Conservation (phyloP, 352 stramenopile genomes). For the Thalassiosira hispida region DNA sequence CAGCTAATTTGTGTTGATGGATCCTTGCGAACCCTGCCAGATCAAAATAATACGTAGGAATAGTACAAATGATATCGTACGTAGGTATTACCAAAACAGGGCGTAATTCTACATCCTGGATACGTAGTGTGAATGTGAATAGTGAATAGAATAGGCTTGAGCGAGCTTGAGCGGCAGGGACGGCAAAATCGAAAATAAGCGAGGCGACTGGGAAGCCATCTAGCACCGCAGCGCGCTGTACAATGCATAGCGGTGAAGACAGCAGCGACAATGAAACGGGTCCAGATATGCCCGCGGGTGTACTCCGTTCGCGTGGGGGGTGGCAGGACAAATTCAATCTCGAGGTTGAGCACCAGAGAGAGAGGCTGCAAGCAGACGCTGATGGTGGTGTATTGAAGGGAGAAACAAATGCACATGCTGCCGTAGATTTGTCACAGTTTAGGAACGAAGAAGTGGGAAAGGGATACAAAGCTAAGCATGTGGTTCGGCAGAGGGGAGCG, state of each 20-base stretch:
- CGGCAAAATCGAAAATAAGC: no score
- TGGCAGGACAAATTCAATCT: constrained; percentile 42
- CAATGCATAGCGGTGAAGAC: constrained; percentile 24
- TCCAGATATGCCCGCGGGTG: constrained; percentile 23
- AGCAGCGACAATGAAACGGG: constrained; percentile 35
- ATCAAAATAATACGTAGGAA: no score
- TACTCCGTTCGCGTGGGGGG: constrained; percentile 43
- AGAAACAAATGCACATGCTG: constrained; percentile 17
- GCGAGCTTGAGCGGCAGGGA: no score
- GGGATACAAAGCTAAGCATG: constrained; percentile 82
- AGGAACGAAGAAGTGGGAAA: constrained; percentile 78
- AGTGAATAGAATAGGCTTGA: no score
- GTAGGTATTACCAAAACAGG: no score
- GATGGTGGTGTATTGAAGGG: not conserved
- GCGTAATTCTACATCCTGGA: no score
- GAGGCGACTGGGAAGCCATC: no score
- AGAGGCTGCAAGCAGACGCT: constrained; percentile 13
- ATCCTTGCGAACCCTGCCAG: no score
- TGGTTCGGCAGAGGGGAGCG: constrained; percentile 68
- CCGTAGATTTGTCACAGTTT: constrained; percentile 80
- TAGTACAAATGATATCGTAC: no score
- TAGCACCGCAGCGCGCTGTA: not conserved
- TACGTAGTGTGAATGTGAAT: no score
- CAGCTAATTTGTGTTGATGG: no score
- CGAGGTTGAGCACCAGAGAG: constrained; percentile 53